A percentile compares a stretch with the other conserved stretches of the same genome.
Evolutionary conservation across 2,329 filamentous ascomycete species (phyloP).

Genomic region (Sporothrix pallida): DNA sequence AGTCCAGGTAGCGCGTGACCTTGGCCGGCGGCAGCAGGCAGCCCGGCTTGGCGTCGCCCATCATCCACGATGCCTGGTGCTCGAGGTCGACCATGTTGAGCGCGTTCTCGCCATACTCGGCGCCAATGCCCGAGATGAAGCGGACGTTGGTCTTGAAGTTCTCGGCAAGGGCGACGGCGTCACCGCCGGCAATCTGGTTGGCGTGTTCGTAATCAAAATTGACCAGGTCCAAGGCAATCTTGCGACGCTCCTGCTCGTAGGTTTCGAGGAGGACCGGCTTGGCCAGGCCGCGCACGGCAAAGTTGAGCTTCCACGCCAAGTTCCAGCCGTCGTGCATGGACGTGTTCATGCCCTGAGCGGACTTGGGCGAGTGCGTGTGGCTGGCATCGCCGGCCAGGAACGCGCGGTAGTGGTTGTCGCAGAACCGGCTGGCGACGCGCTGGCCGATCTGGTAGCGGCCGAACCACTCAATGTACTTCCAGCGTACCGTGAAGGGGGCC

Average conservation of each 20-base stretch:
- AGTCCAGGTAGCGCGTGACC: conserved; percentile 75
- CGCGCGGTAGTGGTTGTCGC: conserved; percentile 62
- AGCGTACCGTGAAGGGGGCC: conserved; percentile 61
- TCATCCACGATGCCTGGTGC: conserved; percentile 44
- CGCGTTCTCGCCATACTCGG: conserved; percentile 59
- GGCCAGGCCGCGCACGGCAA: conserved; percentile 61
- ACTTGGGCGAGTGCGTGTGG: conserved; percentile 71
- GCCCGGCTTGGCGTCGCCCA: conserved; percentile 55
- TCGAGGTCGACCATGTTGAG: conserved; percentile 52
- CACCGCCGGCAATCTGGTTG: conserved; percentile 59
- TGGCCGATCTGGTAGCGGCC: conserved; percentile 74
- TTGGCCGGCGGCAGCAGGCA: conserved; percentile 69
- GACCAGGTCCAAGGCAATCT: conserved; percentile 64
- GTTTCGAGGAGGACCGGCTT: conserved; percentile 61
- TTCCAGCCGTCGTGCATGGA: conserved; percentile 68
- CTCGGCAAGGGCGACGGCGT: conserved; percentile 62
- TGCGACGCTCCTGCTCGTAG: conserved; percentile 67
- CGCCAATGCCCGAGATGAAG: conserved; percentile 71
- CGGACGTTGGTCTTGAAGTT: conserved; percentile 71
- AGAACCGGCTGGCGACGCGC: conserved; percentile 72
- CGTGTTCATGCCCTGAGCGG: conserved; percentile 68
- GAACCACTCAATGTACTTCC: conserved; percentile 71
- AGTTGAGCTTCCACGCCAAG: conserved; percentile 65
- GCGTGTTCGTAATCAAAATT: conserved; percentile 59
- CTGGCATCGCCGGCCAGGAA: conserved; percentile 70